phyloP scores from a whole-genome alignment of 768 basidiomycete genomes.

The Leccinum variicolor region DNA sequence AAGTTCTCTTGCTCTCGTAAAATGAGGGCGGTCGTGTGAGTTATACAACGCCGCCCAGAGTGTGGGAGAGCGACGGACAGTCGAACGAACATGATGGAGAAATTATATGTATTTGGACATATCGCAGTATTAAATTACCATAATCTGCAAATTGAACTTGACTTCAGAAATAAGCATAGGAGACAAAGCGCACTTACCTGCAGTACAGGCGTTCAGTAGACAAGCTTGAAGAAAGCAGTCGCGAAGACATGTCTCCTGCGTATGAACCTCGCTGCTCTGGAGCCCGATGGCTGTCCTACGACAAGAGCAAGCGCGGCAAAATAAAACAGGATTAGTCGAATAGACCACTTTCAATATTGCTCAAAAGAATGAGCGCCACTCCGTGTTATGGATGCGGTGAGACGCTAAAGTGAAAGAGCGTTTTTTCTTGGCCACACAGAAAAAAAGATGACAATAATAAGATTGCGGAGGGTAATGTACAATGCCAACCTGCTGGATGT shows the following conservation, averaged over 20 bases:
- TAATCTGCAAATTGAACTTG: background rate
- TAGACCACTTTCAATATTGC: conserved; percentile 51
- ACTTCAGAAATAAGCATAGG: background rate
- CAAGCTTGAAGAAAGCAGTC: background rate
- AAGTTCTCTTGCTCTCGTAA: conserved; percentile 80
- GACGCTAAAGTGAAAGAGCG: conserved; percentile 89
- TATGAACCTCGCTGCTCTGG: conserved; percentile 48
- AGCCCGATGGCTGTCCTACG: conserved; percentile 23
- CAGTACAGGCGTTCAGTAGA: background rate
- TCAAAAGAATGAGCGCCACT: conserved; percentile 82
- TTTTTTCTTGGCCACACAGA: conserved; percentile 10
- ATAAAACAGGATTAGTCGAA: conserved; percentile 32
- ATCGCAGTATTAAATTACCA: background rate
- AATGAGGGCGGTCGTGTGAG: conserved; percentile 90
- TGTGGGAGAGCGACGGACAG: conserved; percentile 74
- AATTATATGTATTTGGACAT: conserved; percentile 1
- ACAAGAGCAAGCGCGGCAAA: conserved; percentile 39
- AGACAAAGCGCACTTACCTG: conserved; percentile 16
- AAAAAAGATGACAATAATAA: conserved; percentile 13
- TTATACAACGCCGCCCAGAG: conserved; percentile 80
- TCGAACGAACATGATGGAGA: background rate
- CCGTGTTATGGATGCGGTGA: conserved; percentile 53
- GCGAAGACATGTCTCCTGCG: conserved; percentile 38
- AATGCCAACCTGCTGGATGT: conserved; percentile 24
- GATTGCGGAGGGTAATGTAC: conserved; percentile 36